Evolutionary conservation across 23 red algal genomes (phyloP).

Genomic region (Porphyridium purpureum): DNA sequence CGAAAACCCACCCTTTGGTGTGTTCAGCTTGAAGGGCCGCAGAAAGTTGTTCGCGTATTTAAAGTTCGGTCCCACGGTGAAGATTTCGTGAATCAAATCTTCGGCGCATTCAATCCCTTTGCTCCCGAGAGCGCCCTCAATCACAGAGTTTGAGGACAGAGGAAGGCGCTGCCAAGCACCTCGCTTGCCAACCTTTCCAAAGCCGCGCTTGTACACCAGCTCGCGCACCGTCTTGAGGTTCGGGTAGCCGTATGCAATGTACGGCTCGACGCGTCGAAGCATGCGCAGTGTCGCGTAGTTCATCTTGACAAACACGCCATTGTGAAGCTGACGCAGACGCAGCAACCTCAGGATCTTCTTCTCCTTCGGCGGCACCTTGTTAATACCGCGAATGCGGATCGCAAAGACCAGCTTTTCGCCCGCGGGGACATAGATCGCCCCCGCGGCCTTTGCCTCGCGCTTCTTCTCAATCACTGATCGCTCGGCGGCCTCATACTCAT

Average conservation of each 20-base stretch:
- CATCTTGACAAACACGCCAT: slow-evolving; percentile 93
- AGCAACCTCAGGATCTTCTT: slow-evolving; percentile 81
- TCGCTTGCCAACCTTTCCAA: slow-evolving; percentile 64
- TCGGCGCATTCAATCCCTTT: slow-evolving; percentile 79
- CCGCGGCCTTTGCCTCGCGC: slow-evolving; percentile 54
- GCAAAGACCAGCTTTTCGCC: slow-evolving; percentile 96
- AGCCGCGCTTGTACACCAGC: slow-evolving; percentile 95
- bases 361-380: slow-evolving; percentile 75
- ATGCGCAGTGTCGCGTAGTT: slow-evolving; percentile 96
- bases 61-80: slow-evolving; percentile 76
- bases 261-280: slow-evolving; percentile 90
- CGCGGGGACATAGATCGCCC: slow-evolving; percentile 89
- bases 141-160: slow-evolving; percentile 71
- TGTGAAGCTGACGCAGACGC: slow-evolving; percentile 90
- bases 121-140: slow-evolving; percentile 75
- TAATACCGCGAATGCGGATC: slow-evolving; percentile 90
- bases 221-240: slow-evolving; percentile 89
- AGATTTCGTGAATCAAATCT: slow-evolving; percentile 97
- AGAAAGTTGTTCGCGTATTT: slow-evolving; percentile 89
- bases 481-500: slow-evolving; percentile 57
- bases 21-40: slow-evolving; percentile 89
- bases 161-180: slow-evolving; percentile 68
- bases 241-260: slow-evolving; percentile 97
- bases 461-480: slow-evolving; percentile 61
- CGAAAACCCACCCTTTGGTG: slow-evolving; percentile 83